Conservation (phyloP, 768 basidiomycete genomes). For the Tephrocybe sp. region DNA sequence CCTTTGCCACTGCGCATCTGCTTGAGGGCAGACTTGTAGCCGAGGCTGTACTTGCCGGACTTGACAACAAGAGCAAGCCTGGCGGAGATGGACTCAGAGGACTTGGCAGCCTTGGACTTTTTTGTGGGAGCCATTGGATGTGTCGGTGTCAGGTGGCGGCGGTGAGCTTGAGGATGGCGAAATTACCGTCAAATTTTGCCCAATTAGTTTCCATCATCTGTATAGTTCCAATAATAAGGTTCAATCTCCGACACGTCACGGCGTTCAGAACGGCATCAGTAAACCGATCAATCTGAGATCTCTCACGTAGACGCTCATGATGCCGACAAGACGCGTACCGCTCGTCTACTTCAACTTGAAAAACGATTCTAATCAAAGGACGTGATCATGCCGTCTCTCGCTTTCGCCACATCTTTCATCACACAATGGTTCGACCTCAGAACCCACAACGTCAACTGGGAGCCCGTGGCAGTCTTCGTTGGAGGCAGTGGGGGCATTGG, state of each 20-base stretch:
- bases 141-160: conserved; percentile 26
- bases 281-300: too few species aligned
- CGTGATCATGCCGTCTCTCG: too few species aligned
- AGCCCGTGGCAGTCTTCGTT: too few species aligned
- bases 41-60: conserved; percentile 96
- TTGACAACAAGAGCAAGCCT: conserved; percentile 96
- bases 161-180: conserved; percentile 15
- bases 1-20: conserved; percentile 98
- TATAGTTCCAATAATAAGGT: conserved; percentile 32
- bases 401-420: too few species aligned
- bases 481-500: too few species aligned
- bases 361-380: too few species aligned
- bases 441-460: too few species aligned
- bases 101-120: conserved; percentile 93
- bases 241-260: conserved; percentile 26
- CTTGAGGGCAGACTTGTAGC: conserved; percentile 98
- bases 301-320: too few species aligned
- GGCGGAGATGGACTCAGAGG: conserved; percentile 90
- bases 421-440: too few species aligned
- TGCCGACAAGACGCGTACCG: too few species aligned
- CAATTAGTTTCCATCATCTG: conserved; percentile 15
- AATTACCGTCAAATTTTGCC: conserved; percentile 2
- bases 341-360: too few species aligned
- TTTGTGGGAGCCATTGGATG: conserved; percentile 87
- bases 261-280: not conserved